phyloP scores from a whole-genome alignment of 2,329 filamentous ascomycete species.

The Fusarium penzigii region DNA sequence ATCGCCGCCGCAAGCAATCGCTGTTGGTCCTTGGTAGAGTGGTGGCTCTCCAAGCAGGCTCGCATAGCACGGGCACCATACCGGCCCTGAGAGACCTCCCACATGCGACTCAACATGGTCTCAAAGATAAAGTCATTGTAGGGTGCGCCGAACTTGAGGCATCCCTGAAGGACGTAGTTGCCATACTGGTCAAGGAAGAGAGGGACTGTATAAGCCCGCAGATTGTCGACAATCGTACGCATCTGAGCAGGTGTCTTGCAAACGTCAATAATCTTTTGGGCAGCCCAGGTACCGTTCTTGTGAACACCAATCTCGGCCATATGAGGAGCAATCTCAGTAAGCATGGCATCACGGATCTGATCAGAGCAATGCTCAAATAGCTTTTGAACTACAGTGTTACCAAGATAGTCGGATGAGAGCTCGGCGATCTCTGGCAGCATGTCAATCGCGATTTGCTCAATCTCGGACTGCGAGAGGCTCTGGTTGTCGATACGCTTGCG shows the following conservation, averaged over 20 bases:
- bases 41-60: constrained; percentile 93
- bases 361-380: constrained; percentile 97
- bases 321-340: constrained; percentile 83
- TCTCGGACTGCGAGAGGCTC: constrained; percentile 79
- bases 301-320: constrained; percentile 96
- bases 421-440: constrained; percentile 98
- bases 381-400: constrained; percentile 99
- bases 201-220: constrained; percentile 84
- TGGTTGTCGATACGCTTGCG: constrained; percentile 97
- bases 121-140: constrained; percentile 98
- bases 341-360: constrained; percentile 85
- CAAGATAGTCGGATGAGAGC: constrained; percentile 91
- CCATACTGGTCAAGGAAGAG: constrained; percentile 97
- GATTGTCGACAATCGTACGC: constrained; percentile 77
- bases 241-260: constrained; percentile 84
- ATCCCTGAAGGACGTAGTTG: constrained; percentile 97
- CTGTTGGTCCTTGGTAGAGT: constrained; percentile 93
- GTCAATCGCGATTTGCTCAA: constrained; percentile 86
- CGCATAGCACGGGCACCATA: constrained; percentile 96
- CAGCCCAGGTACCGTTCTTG: constrained; percentile 99
- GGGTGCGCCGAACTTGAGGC: constrained; percentile 84
- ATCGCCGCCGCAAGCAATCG: constrained; percentile 92
- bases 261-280: constrained; percentile 98
- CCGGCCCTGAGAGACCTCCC: constrained; percentile 89
- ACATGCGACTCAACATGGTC: constrained; percentile 90